A percentile compares a stretch with the other conserved stretches of the same genome.
phyloP scores from a whole-genome alignment of 345 rosid genomes.

The Erysimum cheiranthoides region DNA sequence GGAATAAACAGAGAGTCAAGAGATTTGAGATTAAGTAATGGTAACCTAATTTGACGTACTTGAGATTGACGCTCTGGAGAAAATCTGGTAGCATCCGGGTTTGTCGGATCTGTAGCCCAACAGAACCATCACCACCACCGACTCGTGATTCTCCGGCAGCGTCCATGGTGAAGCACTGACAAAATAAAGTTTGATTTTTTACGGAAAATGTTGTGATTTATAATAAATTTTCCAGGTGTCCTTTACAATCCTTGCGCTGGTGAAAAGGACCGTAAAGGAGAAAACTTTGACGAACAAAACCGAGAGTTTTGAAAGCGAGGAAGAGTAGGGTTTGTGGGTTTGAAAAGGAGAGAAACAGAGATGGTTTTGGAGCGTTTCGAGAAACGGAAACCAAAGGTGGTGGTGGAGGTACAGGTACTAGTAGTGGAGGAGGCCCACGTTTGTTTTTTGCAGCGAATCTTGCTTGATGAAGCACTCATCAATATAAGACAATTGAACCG shows the following conservation, averaged over 20 bases:
- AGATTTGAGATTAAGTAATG: conserved; percentile 53
- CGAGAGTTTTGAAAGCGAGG: conserved; percentile 20
- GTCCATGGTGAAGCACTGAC: conserved; percentile 36
- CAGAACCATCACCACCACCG: conserved; percentile 37
- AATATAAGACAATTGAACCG: conserved; percentile 1
- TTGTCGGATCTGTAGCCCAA: conserved; percentile 47
- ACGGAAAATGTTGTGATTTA: conserved; percentile 6
- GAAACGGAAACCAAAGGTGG: conserved; percentile 37
- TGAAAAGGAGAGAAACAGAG: conserved; percentile 15
- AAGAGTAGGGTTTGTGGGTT: neutral
- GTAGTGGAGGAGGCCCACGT: conserved; percentile 29
- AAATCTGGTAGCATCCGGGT: conserved; percentile 49
- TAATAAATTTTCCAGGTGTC: conserved; percentile 14
- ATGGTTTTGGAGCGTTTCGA: conserved; percentile 8
- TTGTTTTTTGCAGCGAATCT: conserved; percentile 38
- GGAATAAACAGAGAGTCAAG: conserved; percentile 47
- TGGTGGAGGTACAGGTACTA: conserved; percentile 18
- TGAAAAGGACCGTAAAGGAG: conserved; percentile 41
- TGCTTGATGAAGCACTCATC: conserved; percentile 7
- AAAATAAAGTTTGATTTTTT: neutral
- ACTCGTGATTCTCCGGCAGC: conserved; percentile 34
- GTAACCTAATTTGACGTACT: conserved; percentile 59
- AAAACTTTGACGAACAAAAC: conserved; percentile 40
- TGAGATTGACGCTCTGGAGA: conserved; percentile 55
- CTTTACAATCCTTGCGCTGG: neutral